Base-by-base conservation (phyloP, 176 grass and related monocot species). In the Phoenix roebelenii region DNA sequence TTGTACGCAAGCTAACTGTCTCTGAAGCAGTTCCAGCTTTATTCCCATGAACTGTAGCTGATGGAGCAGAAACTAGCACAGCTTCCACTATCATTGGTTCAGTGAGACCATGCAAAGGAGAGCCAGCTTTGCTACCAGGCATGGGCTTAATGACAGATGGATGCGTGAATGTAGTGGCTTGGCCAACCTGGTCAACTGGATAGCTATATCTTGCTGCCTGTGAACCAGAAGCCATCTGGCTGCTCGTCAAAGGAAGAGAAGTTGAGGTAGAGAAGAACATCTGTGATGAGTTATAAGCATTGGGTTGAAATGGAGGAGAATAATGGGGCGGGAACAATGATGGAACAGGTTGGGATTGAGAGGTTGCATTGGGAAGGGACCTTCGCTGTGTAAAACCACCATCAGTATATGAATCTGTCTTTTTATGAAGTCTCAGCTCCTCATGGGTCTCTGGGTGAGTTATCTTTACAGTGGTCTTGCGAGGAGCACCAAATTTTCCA, bases 401-500 rank as follows among this genome's bases (percentile, higher is more conserved):
- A 63, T 73, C 70, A 49, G 35, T 60, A 48, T 18, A 44, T 22
- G 52, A 35, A 23, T 73, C 59, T 24, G 51, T 73, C 20, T 49
- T 73, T 48, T 82, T 89, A 61, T 89, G 74, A 25, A 95, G 52
- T 67, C 77, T 89, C 59, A 95, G 49, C 52, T 95, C 90, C 80
- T 95, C 90, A 56, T 86, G 85, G 28, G 90, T 95, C 1, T 86
- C 90, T 25, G 90, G 90, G 61, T 95, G 85, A 51, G 82, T 95
- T 52, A 95, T 95, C 62, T 89, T 83, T 57, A 95, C 57, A 67
- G 73, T 59, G 20, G 73, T 77, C 73, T 89, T 89, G 3, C 84
- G 76, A 30, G 61, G 60, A 65, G 61, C 73, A 75, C 7, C 18
- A 66, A 54, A 79, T 51, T 83, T 81, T 67, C 63, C 81, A 49